These are phyloP conservation scores for Podila epicladia DNA, from an alignment of 192 early-diverging fungal species.

Conservation along the genomic window DNA sequence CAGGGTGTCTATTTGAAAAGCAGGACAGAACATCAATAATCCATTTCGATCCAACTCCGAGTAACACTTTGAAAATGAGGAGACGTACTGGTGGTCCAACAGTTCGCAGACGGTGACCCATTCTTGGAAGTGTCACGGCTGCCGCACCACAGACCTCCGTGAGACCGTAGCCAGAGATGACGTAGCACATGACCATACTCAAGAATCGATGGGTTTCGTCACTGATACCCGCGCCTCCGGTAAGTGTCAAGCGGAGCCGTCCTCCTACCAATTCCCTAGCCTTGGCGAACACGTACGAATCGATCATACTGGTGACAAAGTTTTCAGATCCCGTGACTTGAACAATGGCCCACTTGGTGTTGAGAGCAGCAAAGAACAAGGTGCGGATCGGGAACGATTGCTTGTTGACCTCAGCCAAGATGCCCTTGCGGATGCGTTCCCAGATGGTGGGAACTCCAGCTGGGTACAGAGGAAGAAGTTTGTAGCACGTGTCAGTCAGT, in stretches of 20 bases:
- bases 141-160: conserved; percentile 72
- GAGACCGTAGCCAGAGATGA: conserved; percentile 79
- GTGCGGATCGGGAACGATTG: conserved; percentile 51
- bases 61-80: not conserved
- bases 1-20: conserved; percentile 37
- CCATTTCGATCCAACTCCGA: not conserved
- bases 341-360: conserved; percentile 62
- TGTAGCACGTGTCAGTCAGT: not conserved
- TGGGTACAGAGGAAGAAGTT: not conserved
- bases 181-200: conserved; percentile 65
- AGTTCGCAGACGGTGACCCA: conserved; percentile 53
- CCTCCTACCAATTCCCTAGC: conserved; percentile 77
- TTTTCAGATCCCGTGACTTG: conserved; percentile 51
- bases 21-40: not conserved
- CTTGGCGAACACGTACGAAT: conserved; percentile 69
- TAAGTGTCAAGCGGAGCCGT: conserved; percentile 66
- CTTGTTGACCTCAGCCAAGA: conserved; percentile 63
- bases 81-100: conserved; percentile 71
- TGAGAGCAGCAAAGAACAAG: conserved; percentile 67
- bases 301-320: conserved; percentile 61
- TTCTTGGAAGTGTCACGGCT: conserved; percentile 52
- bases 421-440: conserved; percentile 81
- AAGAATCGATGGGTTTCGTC: conserved; percentile 77
- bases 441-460: conserved; percentile 81
- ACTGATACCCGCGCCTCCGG: conserved; percentile 79